Base-by-base conservation (phyloP, 768 basidiomycete genomes). In the Podaxis rugospora region DNA sequence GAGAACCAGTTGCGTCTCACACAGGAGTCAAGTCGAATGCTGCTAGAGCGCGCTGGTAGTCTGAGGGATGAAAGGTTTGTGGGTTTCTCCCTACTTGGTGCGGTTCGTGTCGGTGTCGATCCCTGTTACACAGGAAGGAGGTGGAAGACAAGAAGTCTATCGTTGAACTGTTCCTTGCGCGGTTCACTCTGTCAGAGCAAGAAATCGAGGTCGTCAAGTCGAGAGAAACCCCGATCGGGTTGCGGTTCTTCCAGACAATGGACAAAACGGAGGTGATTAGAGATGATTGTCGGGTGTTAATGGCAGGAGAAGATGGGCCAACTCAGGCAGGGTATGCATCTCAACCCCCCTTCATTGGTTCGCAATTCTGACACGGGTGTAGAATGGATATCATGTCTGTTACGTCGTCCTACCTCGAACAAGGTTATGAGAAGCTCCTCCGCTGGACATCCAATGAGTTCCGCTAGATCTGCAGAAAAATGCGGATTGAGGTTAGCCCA, bases 301-400 rank as follows among this genome's bases (percentile, higher is more conserved):
- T 98, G 83, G 82, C 88, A 2, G 93, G 92, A 0, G 92, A 93
- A 66, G 88, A 88, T 35, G 87, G 89, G 9, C 85, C 90, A 1
- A 90, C 90, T 0, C 81, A 81, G 66, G 88, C 89, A 35, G 92
- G 90, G 90, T 92, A 63, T 40, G 79, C 68, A 32, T 32, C n/a
- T 6, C 7, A 7, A 32, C n/a, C 9, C n/a, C 3, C 46, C 9
- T 40, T 50, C 27, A 40, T 44, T 16, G 11, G 10, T 42, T 6
- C 7, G 23, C 40, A 37, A 55, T 32, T 59, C 35, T 61, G 42
- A 57, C 28, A 23, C 2, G 13, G 9, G 32, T 37, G 7, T 61
- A 97, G 95, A 2, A 74, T 92, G 49, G 96, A 98, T 68, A 93
- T 98, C 62, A 93, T 98, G 86, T 76, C 88, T 0, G 78, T 85